Evolutionary conservation across 208 protist species (phyloP).

Genomic region (Blastocrithidia nonstop): DNA sequence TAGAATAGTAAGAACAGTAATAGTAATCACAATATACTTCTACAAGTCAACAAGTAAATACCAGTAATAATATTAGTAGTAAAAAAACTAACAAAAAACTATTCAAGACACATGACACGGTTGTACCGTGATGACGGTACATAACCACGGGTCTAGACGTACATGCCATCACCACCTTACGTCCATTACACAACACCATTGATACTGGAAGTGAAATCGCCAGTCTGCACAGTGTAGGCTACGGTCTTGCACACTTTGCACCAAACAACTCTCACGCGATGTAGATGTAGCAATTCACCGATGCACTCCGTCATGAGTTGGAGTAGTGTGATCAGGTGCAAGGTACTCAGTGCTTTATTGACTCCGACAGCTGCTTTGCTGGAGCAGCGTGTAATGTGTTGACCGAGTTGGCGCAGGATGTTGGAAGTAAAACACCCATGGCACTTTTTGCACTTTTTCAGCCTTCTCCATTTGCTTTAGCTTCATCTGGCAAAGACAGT

Average conservation of each 20-base stretch:
- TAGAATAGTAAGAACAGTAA: not conserved
- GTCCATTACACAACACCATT: slow-evolving; percentile 27
- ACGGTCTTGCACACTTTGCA: slow-evolving; percentile 33
- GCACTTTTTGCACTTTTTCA: slow-evolving; percentile 28
- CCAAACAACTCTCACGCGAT: too few relatives aligned
- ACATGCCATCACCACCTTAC: slow-evolving; percentile 27
- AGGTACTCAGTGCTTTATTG: slow-evolving; percentile 59
- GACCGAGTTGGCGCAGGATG: slow-evolving; percentile 50
- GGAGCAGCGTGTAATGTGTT: slow-evolving; percentile 52
- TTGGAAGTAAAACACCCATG: slow-evolving; percentile 32
- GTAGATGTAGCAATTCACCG: slow-evolving; percentile 13
- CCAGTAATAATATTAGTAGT: slow-evolving; percentile 3
- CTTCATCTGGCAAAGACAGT: slow-evolving; percentile 7
- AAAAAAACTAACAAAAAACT: slow-evolving; percentile 9
- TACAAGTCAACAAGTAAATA: not conserved
- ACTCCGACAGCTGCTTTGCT: slow-evolving; percentile 60
- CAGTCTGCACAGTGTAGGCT: slow-evolving; percentile 57
- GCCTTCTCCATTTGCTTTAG: slow-evolving; percentile 17
- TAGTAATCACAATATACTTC: too few relatives aligned
- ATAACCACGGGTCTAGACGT: slow-evolving; percentile 44
- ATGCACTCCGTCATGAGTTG: slow-evolving; percentile 34
- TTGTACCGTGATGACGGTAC: slow-evolving; percentile 71
- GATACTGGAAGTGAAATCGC: slow-evolving; percentile 29
- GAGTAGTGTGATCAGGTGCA: slow-evolving; percentile 53
- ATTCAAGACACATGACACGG: slow-evolving; percentile 24